phyloP scores from a whole-genome alignment of 2,329 filamentous ascomycete species.

The Hymenoscyphus fructigenus region DNA sequence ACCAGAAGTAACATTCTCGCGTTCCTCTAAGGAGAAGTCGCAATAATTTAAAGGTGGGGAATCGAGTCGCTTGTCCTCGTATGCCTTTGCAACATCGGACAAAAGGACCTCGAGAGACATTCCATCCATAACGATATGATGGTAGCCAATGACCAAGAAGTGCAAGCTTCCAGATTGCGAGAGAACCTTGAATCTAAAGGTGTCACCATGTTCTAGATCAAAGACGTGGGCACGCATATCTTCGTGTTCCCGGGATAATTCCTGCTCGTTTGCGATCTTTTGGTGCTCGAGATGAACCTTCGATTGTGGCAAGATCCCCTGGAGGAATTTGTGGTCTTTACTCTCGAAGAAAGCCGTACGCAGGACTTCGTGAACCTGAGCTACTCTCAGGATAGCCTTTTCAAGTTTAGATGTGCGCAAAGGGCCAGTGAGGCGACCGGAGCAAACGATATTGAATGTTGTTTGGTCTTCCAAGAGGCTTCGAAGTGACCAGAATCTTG shows the following conservation, averaged over 20 bases:
- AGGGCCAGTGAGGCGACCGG: neutral
- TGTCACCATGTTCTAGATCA: constrained; percentile 3
- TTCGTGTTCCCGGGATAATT: neutral
- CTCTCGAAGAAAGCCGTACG: constrained; percentile 9
- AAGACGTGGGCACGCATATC: neutral
- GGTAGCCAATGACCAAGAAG: constrained; percentile 40
- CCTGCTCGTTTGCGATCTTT: neutral
- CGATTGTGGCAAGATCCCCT: neutral
- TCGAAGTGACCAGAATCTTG: constrained; percentile 11
- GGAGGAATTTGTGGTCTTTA: neutral
- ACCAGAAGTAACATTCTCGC: constrained; percentile 31
- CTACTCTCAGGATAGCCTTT: constrained; percentile 4
- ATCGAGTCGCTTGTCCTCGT: constrained; percentile 33
- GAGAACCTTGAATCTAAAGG: constrained; percentile 1
- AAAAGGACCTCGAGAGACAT: constrained; percentile 45
- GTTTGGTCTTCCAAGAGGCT: constrained; percentile 7
- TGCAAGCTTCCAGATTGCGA: neutral
- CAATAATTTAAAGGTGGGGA: constrained; percentile 36
- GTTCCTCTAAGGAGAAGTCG: constrained; percentile 39
- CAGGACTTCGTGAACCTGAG: constrained; percentile 9
- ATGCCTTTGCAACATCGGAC: constrained; percentile 45
- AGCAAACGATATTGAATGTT: constrained; percentile 9
- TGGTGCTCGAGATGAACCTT: constrained; percentile 2
- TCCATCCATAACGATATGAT: constrained; percentile 53
- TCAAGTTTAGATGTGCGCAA: constrained; percentile 5